Conservation (phyloP, 176 grass and related monocot species). For the Eremochloa ophiuroides region DNA sequence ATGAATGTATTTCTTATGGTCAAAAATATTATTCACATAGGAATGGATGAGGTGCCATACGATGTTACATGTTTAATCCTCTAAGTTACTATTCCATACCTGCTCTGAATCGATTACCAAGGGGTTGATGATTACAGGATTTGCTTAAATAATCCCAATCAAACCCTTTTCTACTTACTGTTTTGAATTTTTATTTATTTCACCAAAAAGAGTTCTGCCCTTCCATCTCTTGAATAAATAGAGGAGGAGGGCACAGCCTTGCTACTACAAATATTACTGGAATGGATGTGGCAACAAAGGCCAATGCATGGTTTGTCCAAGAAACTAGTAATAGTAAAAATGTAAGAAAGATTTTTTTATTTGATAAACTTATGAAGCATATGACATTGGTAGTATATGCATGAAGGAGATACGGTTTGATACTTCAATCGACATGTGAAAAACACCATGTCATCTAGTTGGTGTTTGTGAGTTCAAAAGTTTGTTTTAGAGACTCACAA, state of each 20-base stretch:
- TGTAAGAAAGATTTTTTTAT: not conserved
- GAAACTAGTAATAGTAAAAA: not conserved
- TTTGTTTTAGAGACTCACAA: not conserved
- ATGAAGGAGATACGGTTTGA: conserved; percentile 2
- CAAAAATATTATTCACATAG: not conserved
- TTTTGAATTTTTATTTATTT: not conserved
- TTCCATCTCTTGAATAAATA: not conserved
- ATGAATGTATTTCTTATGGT: not conserved
- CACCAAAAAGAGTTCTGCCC: not conserved
- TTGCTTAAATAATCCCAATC: not conserved
- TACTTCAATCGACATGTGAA: not conserved
- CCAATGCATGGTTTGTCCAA: not conserved
- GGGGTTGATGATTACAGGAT: not conserved
- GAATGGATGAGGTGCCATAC: not conserved
- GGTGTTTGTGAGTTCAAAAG: not conserved
- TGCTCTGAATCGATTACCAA: not conserved
- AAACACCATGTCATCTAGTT: not conserved
- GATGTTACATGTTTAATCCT: not conserved
- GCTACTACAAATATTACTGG: not conserved
- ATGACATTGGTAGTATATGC: conserved; percentile 2
- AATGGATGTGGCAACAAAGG: conserved; percentile 8
- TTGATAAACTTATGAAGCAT: not conserved
- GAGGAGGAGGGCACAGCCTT: not conserved
- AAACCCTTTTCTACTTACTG: not conserved
- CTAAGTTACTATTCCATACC: not conserved